Base-by-base conservation (phyloP, 768 basidiomycete genomes). In the Exidia glandulosa region DNA sequence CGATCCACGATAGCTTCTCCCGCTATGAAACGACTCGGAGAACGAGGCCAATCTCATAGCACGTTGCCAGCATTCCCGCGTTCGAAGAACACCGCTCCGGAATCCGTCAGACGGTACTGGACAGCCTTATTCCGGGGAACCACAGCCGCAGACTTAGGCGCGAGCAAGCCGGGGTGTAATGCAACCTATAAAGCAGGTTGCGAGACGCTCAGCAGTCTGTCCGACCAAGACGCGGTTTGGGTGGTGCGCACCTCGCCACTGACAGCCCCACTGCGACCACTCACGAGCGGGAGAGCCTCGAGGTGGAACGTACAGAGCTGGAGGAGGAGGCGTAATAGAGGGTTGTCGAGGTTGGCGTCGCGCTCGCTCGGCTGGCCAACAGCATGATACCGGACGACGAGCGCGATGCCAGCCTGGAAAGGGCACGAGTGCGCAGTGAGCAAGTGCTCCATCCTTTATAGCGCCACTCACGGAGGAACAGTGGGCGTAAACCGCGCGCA, bases 261-360 rank as follows among this genome's bases (percentile, higher is more conserved):
- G 31, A 92, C 85, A 25, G 83, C 76, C 2, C 88, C 88, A 62
- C 90, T 91, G 29, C 83, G 75, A 3, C 89, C 89, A 63, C 86
- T 90, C 1, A 83, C 75, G 6, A 92, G 74, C 0, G 88, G 82
- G 41, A 78, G 75, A 2, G 90, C 84, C 60, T 90, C 88, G 3
- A 90, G 64, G 64, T 89, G 87, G 63, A 85, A 85, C 2, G 82
- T 75, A 63, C 81, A 84, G 2, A 86, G 68, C 58, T 88, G 85
- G 23, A 84, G 71, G 25, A 90, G 71, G 32, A 76, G 72, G 32
- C 78, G 77, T 57, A 87, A 79, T 1, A 88, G 68, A 34, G 82
- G 77, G 63, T 88, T 86, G 0, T 80, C 78, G 58, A 84, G 83
- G 41, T 80, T 80, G 2, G 65, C 66, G 27, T 41, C 27, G 23